Evolutionary conservation across 352 stramenopile species (phyloP), one percentile per base, ranked within the genome.

Genomic region (Globisporangium lucens): DNA sequence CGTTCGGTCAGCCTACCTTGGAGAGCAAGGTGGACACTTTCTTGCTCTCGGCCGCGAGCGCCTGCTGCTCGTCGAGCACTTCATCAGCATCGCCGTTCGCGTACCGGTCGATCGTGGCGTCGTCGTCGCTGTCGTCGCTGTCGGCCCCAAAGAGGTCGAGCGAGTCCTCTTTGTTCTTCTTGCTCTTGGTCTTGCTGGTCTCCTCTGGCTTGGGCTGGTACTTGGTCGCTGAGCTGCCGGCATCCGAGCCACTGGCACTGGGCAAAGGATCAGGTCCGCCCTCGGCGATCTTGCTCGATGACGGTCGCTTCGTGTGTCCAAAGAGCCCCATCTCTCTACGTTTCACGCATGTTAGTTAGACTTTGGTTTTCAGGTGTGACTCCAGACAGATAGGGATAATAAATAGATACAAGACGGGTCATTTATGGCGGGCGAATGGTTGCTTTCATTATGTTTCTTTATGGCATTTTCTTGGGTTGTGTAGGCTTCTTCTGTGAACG

Each of bases 121-220:
- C 85, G 66, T 94, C 85, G 65, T 92, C 85, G 63, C 85, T 93
- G n/a, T 86, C 85, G 57, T 91, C 85, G 63, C 82, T 92, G 68
- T 90, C 85, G 12, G 74, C 79, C 2, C 83, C 85, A 61, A 94
- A 94, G 7, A 94, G 49, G 0, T 85, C 83, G 35, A 94, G 74
- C 43, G 78, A 65, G 27, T 76, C 72, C 17, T 61, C 62, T 38
- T 38, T 38, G 12, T 66, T 69, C 46, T 70, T 67, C 10, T 56
- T 59, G 12, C n/a, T 57, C 15, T 38, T 33, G 22, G 43, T 3
- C 38, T 67, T 67, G 4, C 65, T 67, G 12, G 15, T 52, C 10
- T 47, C 43, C 15, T 38, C 20, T 2, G 38, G 9, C 6, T 33
- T 38, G 6, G 66, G 17, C 24, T 33, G 33, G 47, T 12, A 38